Base-by-base conservation (phyloP, 306 rosid genomes). In the Prunus dulcis region DNA sequence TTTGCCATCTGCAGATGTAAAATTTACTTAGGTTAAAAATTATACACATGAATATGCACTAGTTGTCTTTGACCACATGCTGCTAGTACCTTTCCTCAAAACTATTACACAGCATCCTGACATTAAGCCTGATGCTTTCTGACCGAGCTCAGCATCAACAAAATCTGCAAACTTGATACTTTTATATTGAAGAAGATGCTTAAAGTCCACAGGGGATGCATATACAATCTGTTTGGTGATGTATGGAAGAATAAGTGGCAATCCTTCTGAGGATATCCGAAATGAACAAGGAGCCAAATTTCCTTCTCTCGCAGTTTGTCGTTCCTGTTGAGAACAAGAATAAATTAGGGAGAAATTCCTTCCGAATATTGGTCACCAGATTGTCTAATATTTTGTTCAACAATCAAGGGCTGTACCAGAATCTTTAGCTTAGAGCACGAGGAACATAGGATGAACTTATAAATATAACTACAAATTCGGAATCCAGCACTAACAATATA, bases 191-290 rank as follows among this genome's bases (percentile, higher is more conserved):
- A 96, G 87, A 84, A 96, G 90, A 83, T 71, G 91, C 88, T 88
- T 96, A 87, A 96, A 91, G 73, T 92, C 97, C 72, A 76, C 83
- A 0, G 82, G 89, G 51, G 93, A 91, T 72, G 96, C 97, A 69
- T 74, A 81, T 30, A 96, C 75, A 67, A 91, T 91, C 86, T 96
- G 99, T 79, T 87, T 96, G 66, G 93, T 86, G 50, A 96, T 77
- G 78, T 84, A 83, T 19, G 98, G 98, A 60, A 96, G 96, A 81
- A 93, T 78, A 64, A 93, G 84, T 27, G 99, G 94, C 87, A 92
- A 84, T 80, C 99, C 99, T 87, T 96, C 99, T 0, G 99, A 91
- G 18, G 97, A 89, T 83, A 96, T 91, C 67, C 99, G 88, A 82
- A 96, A 96, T 65, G 81, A 76, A 86, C 99, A 93, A 15, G 96